These are phyloP conservation scores for Melanomma pulvis-pyrius DNA, from an alignment of 495 filamentous ascomycete genomes.

Conservation along the genomic window DNA sequence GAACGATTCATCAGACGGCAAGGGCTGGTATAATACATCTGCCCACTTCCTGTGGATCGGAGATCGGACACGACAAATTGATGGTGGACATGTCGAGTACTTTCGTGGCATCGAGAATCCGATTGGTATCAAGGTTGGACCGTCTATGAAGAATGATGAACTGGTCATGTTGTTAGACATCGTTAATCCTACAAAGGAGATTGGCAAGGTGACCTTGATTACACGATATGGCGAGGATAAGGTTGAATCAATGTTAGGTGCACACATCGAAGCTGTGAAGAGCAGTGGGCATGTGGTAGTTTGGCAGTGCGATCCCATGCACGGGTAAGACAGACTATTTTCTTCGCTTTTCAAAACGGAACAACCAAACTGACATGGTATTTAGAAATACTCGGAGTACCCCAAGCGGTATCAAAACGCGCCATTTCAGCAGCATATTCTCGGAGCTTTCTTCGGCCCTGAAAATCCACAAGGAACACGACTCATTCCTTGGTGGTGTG, in stretches of 20 bases:
- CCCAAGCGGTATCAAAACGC: conserved; percentile 77
- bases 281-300: conserved; percentile 75
- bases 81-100: conserved; percentile 93
- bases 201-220: conserved; percentile 93
- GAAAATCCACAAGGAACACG: conserved; percentile 77
- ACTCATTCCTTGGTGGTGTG: conserved; percentile 86
- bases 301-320: conserved; percentile 99
- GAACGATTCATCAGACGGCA: conserved; percentile 38
- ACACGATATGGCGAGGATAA: conserved; percentile 85
- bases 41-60: conserved; percentile 98
- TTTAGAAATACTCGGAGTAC: conserved; percentile 68
- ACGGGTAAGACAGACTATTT: conserved; percentile 61
- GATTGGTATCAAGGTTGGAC: conserved; percentile 93
- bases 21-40: conserved; percentile 78
- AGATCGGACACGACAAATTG: conserved; percentile 88
- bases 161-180: conserved; percentile 75
- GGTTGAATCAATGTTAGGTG: conserved; percentile 69
- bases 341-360: not conserved
- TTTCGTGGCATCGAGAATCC: conserved; percentile 96
- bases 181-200: conserved; percentile 77
- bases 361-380: conserved; percentile 3
- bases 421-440: conserved; percentile 83
- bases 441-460: conserved; percentile 79
- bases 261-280: conserved; percentile 85
- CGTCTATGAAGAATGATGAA: conserved; percentile 73